Evolutionary conservation across 192 early-diverging fungal genomes (phyloP), one percentile per base, ranked within the genome.

Genomic region (Chytriomyces hyalinus): DNA sequence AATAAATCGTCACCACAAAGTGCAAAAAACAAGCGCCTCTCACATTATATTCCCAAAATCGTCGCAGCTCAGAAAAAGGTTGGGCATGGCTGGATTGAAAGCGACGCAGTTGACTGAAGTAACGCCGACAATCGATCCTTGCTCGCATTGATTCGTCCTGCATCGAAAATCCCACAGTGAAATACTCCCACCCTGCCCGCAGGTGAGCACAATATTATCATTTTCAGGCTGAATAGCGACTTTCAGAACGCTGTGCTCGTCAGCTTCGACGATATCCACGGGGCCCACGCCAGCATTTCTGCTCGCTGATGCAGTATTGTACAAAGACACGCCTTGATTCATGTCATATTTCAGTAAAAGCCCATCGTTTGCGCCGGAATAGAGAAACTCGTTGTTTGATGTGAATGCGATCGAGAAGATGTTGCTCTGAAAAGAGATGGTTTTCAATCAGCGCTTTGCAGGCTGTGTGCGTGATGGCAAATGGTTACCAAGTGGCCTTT

Each of bases 281-380:
- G 53, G 53, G 2, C 53, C 53, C 15, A 5, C 53, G 13, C 20
- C 53, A n/a, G 53, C 13, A n/a, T 13, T 20, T n/a, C 15, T n/a
- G 13, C 15, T n/a, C 53, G 53, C 13, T 13, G 53, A 57, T 57
- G 20, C 15, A 20, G 53, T 57, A n/a, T 57, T 57, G 20, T 57
- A 57, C 13, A n/a, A 13, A 57, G 53, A 5, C 8, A 67, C 47
- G 6, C 66, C 69, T 20, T 51, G 69, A 13, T n/a, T 36, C 24
- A 53, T 15, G 24, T 70, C 69, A 28, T 70, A 28, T 57, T 70
- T 53, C 49, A 69, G 28, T 17, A 70, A 44, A 26, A 61, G 28
- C 20, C 76, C 36, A 70, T 78, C 76, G 43, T 78, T 78, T 45
- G 28, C 76, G 48, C 76, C 69, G 4, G 76, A 78, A 70, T 78